A percentile compares a stretch with the other conserved stretches of the same genome.
Conservation (phyloP, 2,329 filamentous ascomycete genomes). For the Parascedosporium putredinis region DNA sequence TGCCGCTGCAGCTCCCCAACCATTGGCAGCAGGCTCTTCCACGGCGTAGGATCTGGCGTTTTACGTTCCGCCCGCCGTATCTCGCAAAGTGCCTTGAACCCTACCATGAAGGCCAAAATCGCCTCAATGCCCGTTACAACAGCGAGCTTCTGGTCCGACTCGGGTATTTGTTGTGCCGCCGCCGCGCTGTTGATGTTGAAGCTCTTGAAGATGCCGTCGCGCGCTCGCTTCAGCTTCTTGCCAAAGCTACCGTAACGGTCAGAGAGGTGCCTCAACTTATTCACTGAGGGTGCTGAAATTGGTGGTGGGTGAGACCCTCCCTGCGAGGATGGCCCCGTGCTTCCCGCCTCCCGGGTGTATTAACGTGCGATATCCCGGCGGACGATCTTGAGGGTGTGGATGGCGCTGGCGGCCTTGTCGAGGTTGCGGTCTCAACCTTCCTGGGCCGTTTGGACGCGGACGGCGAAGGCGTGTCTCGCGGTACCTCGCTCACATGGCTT, state of each 20-base stretch:
- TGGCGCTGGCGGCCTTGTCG: slow-evolving; percentile 25
- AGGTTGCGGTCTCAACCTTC: slow-evolving; percentile 27
- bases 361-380: slow-evolving; percentile 39
- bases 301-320: not conserved
- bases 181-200: slow-evolving; percentile 14
- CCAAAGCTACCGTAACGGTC: slow-evolving; percentile 30
- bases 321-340: slow-evolving; percentile 11
- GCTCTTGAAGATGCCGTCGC: slow-evolving; percentile 31
- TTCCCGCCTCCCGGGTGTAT: slow-evolving; percentile 39
- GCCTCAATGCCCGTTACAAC: slow-evolving; percentile 37
- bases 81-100: slow-evolving; percentile 39
- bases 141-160: slow-evolving; percentile 28
- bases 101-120: slow-evolving; percentile 41
- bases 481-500: slow-evolving; percentile 12
- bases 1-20: slow-evolving; percentile 27
- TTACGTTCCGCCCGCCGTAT: slow-evolving; percentile 32
- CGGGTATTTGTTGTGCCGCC: slow-evolving; percentile 17
- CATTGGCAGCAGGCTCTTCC: slow-evolving; percentile 34
- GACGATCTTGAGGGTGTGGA: slow-evolving; percentile 40
- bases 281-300: not conserved
- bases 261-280: slow-evolving; percentile 13
- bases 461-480: slow-evolving; percentile 21
- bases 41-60: slow-evolving; percentile 28
- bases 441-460: slow-evolving; percentile 31
- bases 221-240: slow-evolving; percentile 42